Percentiles rank a stretch among this genome's conserved stretches.
Evolutionary conservation across 352 stramenopile species (phyloP).

Genomic region (Globisporangium uncinulatum): DNA sequence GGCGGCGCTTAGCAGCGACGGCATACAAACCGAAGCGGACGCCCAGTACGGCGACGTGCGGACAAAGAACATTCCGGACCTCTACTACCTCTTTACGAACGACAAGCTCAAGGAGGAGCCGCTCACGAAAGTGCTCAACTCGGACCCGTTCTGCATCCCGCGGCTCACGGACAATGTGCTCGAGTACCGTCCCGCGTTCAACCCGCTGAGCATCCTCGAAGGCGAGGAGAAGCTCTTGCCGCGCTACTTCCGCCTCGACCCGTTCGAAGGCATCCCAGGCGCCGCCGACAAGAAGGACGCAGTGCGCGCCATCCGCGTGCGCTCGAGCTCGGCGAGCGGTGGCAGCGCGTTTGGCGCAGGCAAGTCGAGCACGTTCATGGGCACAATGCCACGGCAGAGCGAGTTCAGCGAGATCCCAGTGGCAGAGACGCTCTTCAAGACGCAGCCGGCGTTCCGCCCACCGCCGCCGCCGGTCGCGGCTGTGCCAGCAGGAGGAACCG

Average conservation of each 20-base stretch:
- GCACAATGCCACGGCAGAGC: slow-evolving; percentile 42
- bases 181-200: slow-evolving; percentile 63
- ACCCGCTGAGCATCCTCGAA: slow-evolving; percentile 65
- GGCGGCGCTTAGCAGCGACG: slow-evolving; percentile 3
- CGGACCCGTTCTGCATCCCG: slow-evolving; percentile 69
- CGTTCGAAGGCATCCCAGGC: slow-evolving; percentile 16
- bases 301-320: neutral
- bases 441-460: slow-evolving; percentile 22
- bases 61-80: slow-evolving; percentile 29
- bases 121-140: slow-evolving; percentile 37
- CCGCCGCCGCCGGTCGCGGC: slow-evolving; percentile 7
- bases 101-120: slow-evolving; percentile 55
- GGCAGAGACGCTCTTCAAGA: slow-evolving; percentile 42
- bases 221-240: slow-evolving; percentile 67
- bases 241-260: slow-evolving; percentile 55
- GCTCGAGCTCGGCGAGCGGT: neutral
- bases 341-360: slow-evolving; percentile 6
- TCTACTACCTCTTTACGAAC: slow-evolving; percentile 62
- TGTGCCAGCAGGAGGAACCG: neutral
- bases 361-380: slow-evolving; percentile 56
- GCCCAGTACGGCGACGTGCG: slow-evolving; percentile 13
- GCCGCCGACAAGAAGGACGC: neutral
- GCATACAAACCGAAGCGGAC: slow-evolving; percentile 8
- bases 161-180: slow-evolving; percentile 65
- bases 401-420: slow-evolving; percentile 50